Conservation (phyloP, 352 stramenopile species). For the Phytophthora constricta region DNA sequence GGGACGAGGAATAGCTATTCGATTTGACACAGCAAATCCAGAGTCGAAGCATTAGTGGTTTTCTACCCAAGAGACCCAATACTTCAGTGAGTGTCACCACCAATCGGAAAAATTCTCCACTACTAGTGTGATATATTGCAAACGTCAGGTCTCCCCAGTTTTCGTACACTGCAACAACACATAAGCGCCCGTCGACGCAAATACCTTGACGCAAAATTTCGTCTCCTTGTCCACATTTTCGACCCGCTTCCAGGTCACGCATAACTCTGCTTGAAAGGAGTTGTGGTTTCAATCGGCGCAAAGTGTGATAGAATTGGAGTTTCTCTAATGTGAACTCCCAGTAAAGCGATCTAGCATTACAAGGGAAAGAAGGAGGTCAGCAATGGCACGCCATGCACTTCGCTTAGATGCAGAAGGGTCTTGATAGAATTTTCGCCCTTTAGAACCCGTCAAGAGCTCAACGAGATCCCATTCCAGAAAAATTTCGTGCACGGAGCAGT, state of each 20-base stretch:
- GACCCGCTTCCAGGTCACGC: slow-evolving; percentile 53
- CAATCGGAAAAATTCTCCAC: slow-evolving; percentile 41
- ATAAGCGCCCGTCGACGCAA: slow-evolving; percentile 53
- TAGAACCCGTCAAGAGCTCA: slow-evolving; percentile 49
- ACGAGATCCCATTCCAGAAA: slow-evolving; percentile 80
- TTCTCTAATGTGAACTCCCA: slow-evolving; percentile 70
- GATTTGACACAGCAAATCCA: slow-evolving; percentile 77
- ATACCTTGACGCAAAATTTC: slow-evolving; percentile 68
- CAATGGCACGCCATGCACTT: slow-evolving; percentile 33
- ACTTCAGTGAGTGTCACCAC: slow-evolving; percentile 39
- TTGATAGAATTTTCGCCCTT: slow-evolving; percentile 20
- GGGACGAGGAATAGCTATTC: slow-evolving; percentile 59
- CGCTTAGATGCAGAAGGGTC: slow-evolving; percentile 20
- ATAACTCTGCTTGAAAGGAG: slow-evolving; percentile 71
- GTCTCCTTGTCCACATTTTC: slow-evolving; percentile 74
- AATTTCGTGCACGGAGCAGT: slow-evolving; percentile 47
- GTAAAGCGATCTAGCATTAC: slow-evolving; percentile 82
- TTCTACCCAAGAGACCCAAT: slow-evolving; percentile 42
- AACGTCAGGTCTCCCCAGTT: slow-evolving; percentile 82
- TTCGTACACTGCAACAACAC: slow-evolving; percentile 67
- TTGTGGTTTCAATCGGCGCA: slow-evolving; percentile 56
- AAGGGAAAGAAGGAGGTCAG: slow-evolving; percentile 55
- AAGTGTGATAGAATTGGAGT: slow-evolving; percentile 72
- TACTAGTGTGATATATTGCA: slow-evolving; percentile 56
- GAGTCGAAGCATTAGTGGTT: slow-evolving; percentile 59